Base-by-base conservation (phyloP, 169 alveolate species). In the Babesia ovata region DNA sequence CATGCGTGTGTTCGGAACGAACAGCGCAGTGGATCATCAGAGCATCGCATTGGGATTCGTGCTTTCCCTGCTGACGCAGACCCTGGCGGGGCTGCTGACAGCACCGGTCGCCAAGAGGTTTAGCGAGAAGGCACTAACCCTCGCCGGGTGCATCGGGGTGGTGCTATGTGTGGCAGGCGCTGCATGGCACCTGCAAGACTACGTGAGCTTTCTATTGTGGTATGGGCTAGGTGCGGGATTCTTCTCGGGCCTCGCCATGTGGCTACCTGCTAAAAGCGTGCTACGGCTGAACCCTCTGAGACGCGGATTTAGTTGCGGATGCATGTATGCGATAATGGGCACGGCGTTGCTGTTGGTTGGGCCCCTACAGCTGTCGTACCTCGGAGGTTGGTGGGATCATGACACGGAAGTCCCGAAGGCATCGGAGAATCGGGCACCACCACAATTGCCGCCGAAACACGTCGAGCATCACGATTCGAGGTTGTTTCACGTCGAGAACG, bases 1-100 rank as follows among this genome's bases (percentile, higher is more conserved):
- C 71, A 85, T 89, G 91, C 60, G 84, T 19, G 79, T 82, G 33
- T 46, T 85, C 53, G 92, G 92, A 22, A 33, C 26, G 53, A 62
- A 71, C 54, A 36, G 59, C 28, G 22, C 17, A 19, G 66, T 63
- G 33, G 62, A 49, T 36, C 56, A 71, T 62, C 33, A 74, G 21
- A 19, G 53, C 21, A 26, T 71, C 52, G 61, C 85, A 13, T 28
- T 39, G 29, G 63, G 74, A 17, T 82, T 45, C 79, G 49, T 66
- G 11, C 54, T 74, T 19, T 63, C 79, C 14, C 52, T 73, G 71
- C 39, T 70, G 24, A 21, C 63, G 57, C 89, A 82, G 63, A 60
- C 78, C 63, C 24, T 63, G 10, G 78, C 78, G n/a, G 89, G 82
- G 33, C 50, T 82, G 29, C 54, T 82, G 26, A 67, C 83, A 21